A percentile compares a stretch with the other conserved stretches of the same genome.
These are phyloP conservation scores for Penicillium sp. DNA, from an alignment of 2,329 filamentous ascomycete genomes.

Conservation along the genomic window DNA sequence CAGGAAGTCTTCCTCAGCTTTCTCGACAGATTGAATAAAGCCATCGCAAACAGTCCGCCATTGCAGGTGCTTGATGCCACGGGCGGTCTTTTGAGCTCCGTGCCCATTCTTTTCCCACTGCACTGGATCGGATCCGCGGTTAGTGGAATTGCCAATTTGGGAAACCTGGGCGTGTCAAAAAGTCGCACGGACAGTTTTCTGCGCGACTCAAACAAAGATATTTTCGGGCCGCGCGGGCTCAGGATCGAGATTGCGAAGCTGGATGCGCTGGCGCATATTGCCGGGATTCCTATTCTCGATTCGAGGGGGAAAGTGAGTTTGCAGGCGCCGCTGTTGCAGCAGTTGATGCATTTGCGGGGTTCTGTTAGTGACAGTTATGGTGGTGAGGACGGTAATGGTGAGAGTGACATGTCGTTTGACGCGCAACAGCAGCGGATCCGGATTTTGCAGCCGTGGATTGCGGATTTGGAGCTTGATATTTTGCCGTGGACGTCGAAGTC, in stretches of 20 bases:
- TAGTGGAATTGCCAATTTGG: constrained; percentile 21
- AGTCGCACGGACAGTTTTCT: constrained; percentile 21
- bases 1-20: constrained; percentile 19
- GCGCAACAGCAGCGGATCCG: constrained; percentile 16
- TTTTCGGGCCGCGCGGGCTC: constrained; percentile 23
- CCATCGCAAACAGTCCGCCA: constrained; percentile 22
- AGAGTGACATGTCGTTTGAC: background rate
- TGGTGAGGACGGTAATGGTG: background rate
- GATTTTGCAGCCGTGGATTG: constrained; percentile 25
- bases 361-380: background rate
- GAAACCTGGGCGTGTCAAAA: constrained; percentile 21
- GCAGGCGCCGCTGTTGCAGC: constrained; percentile 17
- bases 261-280: constrained; percentile 24
- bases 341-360: background rate
- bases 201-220: constrained; percentile 22
- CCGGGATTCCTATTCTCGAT: constrained; percentile 24
- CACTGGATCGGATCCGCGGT: constrained; percentile 23
- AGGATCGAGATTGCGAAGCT: constrained; percentile 25
- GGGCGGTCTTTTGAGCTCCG: constrained; percentile 21
- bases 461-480: constrained; percentile 20
- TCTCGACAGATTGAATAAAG: constrained; percentile 25
- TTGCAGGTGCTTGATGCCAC: constrained; percentile 25
- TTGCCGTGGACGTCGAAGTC: constrained; percentile 22
- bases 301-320: constrained; percentile 21
- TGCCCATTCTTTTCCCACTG: constrained; percentile 22